Percentiles rank a stretch among this genome's conserved stretches.
Evolutionary conservation across 1,284 basidiomycete genomes (phyloP).

Genomic region (Inonotus obliquus): DNA sequence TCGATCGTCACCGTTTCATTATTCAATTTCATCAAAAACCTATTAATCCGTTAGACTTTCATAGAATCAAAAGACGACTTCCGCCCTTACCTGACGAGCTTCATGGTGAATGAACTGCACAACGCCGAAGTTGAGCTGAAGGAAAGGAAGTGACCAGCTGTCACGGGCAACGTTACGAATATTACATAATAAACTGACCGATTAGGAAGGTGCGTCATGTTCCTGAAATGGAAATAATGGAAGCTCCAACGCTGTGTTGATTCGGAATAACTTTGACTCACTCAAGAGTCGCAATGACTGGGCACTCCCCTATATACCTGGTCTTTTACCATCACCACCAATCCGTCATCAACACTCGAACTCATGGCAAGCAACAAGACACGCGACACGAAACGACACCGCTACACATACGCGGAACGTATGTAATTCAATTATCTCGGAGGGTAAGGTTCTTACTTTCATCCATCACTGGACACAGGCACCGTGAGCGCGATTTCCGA

Average conservation of each 20-base stretch:
- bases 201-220: not conserved
- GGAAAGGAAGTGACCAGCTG: not conserved
- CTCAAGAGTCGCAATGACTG: not conserved
- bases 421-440: not conserved
- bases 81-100: conserved; percentile 23
- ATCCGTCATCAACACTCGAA: not conserved
- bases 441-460: not conserved
- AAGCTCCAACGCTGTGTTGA: not conserved
- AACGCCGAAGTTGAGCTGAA: not conserved
- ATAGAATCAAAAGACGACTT: conserved; percentile 4
- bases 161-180: not conserved
- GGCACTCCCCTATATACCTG: not conserved
- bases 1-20: conserved; percentile 99
- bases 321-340: not conserved
- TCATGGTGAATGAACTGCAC: conserved; percentile 19
- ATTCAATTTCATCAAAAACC: conserved; percentile 99
- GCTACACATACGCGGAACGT: conserved; percentile 44
- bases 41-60: conserved; percentile 32
- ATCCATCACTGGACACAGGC: conserved; percentile 28
- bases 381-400: conserved; percentile 32
- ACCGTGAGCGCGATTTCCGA: conserved; percentile 42
- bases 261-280: not conserved
- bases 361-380: conserved; percentile 20
- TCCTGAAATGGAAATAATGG: not conserved
- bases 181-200: not conserved